Base-by-base conservation (phyloP, 495 filamentous ascomycete species). In the Talaromyces stipitatus region DNA sequence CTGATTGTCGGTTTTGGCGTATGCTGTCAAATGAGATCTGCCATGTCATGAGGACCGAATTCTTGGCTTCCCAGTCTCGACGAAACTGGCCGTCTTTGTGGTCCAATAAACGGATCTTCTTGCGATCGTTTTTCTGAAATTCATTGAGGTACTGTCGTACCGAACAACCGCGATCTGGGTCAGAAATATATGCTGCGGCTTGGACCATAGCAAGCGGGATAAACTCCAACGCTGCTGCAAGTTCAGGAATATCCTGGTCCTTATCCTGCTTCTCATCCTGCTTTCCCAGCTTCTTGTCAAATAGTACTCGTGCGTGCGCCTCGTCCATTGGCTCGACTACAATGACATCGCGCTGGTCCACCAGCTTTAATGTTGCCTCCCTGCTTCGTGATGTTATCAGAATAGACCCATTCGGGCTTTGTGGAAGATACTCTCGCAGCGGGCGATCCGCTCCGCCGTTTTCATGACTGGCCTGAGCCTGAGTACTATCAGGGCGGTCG, bases 1-100 rank as follows among this genome's bases (percentile, higher is more conserved):
- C 65, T 18, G 62, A 61, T 50, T 47, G 62, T 30, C 55, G 32
- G 14, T 6, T 63, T 43, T 63, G 4, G 8, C 58, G 66, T 27
- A 80, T 72, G 57, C 76, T 47, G 12, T 78, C 67, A 56, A 80
- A 81, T 24, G 72, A 78, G 47, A 79, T 74, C 51, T 76, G 69
- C 73, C 67, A 78, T n/a, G 72, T 79, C 18, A 65, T 57, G 28
- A 78, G 61, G 46, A 80, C 73, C 12, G 71, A 73, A 56, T 78
- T 78, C 28, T 66, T 61, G 7, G 69, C 69, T 43, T 69, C 60
- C 33, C 47, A 18, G 54, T 80, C 78, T 62, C 77, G 62, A 30
- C 74, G 68, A 29, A 66, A 59, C 4, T 79, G 60, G 18, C 61
- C 65, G 8, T 48, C 60, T 43, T 77, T 63, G 16, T 64, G 58